A percentile compares a stretch with the other conserved stretches of the same genome.
phyloP scores from a whole-genome alignment of 2,329 filamentous ascomycete genomes.

The Periconia digitata region DNA sequence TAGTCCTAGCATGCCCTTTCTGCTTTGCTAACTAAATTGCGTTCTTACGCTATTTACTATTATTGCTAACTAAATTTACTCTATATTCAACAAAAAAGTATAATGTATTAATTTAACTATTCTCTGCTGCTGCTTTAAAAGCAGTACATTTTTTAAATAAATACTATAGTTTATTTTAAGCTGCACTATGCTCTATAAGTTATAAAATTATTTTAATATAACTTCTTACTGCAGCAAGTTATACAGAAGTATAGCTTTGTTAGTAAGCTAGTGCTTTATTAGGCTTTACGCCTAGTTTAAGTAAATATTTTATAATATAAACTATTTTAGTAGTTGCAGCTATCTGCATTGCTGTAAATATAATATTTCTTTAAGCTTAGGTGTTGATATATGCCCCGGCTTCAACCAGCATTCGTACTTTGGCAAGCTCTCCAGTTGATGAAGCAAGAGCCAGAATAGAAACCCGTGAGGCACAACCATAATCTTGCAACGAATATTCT shows the following conservation, averaged over 20 bases:
- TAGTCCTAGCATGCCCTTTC: conserved; percentile 6
- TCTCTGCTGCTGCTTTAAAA: conserved; percentile 15
- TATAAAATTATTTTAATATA: conserved; percentile 8
- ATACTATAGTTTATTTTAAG: conserved; percentile 2
- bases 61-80: conserved; percentile 11
- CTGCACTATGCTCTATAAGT: conserved; percentile 2
- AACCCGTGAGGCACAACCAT: neutral
- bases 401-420: neutral
- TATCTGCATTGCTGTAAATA: conserved; percentile 9
- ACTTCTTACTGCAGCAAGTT: conserved; percentile 12
- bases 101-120: conserved; percentile 15
- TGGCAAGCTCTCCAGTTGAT: neutral
- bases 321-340: conserved; percentile 6
- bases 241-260: conserved; percentile 11
- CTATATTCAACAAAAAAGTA: conserved; percentile 11
- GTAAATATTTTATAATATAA: conserved; percentile 10
- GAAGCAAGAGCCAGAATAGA: neutral
- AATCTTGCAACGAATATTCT: neutral
- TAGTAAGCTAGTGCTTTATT: conserved; percentile 5
- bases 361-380: conserved; percentile 7
- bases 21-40: conserved; percentile 10
- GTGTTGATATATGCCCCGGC: neutral
- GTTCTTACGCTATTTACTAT: conserved; percentile 8
- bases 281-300: conserved; percentile 2
- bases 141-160: conserved; percentile 8